Evolutionary conservation across 169 alveolate genomes (phyloP).

Genomic region (Plasmodium chabaudi): DNA sequence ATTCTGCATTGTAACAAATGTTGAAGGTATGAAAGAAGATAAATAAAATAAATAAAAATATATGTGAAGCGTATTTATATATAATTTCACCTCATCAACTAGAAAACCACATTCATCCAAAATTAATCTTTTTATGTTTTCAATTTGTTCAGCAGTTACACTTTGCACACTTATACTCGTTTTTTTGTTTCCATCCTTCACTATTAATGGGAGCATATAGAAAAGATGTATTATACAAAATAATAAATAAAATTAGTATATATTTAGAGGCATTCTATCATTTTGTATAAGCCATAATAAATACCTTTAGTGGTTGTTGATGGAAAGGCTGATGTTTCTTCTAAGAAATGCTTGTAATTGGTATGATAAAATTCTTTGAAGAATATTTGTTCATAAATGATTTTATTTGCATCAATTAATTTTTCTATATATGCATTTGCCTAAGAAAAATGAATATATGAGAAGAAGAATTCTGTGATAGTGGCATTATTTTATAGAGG

Average conservation of each 20-base stretch:
- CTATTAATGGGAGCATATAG: background rate
- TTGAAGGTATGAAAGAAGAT: too few relatives aligned
- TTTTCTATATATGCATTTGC: conserved; percentile 53
- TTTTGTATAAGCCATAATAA: background rate
- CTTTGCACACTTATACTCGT: background rate
- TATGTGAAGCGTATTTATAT: background rate
- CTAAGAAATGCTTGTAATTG: conserved; percentile 46
- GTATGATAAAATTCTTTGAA: conserved; percentile 36
- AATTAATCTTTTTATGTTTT: conserved; percentile 36
- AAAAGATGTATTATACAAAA: background rate
- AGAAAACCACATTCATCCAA: conserved; percentile 58
- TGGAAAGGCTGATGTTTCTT: conserved; percentile 19
- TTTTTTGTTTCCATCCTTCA: conserved; percentile 12
- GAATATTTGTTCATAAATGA: conserved; percentile 65
- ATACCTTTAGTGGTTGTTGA: conserved; percentile 27
- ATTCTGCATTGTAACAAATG: too few relatives aligned
- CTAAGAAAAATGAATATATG: background rate
- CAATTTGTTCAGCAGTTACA: conserved; percentile 46
- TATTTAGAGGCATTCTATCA: background rate
- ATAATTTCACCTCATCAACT: conserved; percentile 23
- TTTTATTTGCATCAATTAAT: conserved; percentile 56
- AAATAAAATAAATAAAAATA: background rate
- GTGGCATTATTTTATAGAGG: too few relatives aligned
- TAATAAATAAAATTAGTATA: conserved; percentile 1
- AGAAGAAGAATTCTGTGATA: background rate